Conservation (phyloP, 306 rosid genomes). For the Cucurbita argyrosperma region DNA sequence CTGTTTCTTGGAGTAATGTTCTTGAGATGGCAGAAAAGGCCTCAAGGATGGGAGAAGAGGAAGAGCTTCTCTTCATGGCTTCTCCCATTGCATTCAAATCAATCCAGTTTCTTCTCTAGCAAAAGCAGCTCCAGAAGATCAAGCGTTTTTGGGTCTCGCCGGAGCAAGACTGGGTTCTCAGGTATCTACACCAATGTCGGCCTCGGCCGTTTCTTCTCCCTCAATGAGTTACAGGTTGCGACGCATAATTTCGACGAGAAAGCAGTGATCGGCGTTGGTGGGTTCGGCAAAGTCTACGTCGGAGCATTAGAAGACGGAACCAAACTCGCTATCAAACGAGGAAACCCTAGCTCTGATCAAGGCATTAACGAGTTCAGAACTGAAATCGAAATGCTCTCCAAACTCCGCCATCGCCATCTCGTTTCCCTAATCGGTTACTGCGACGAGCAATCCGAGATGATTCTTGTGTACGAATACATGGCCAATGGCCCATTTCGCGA, state of each 20-base stretch:
- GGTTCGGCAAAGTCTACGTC: conserved; percentile 72
- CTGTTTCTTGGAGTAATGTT: conserved; percentile 17
- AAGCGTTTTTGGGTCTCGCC: conserved; percentile 24
- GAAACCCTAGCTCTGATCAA: conserved; percentile 52
- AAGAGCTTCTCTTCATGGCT: conserved; percentile 53
- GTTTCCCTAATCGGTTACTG: conserved; percentile 71
- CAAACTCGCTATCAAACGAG: conserved; percentile 59
- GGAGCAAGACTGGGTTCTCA: conserved; percentile 33
- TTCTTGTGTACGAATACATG: conserved; percentile 80
- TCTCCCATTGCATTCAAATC: conserved; percentile 28
- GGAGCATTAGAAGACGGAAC: conserved; percentile 59
- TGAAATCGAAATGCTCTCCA: conserved; percentile 66
- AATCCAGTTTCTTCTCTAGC: conserved; percentile 11
- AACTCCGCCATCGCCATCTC: conserved; percentile 76
- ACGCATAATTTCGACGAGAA: conserved; percentile 51
- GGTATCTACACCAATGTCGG: conserved; percentile 18
- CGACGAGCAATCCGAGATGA: conserved; percentile 70
- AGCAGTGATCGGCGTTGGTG: conserved; percentile 67
- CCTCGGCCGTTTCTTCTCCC: conserved; percentile 31
- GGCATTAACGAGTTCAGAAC: conserved; percentile 74
- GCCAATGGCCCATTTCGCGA: conserved; percentile 69
- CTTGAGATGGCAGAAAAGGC: conserved; percentile 39
- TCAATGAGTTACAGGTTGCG: conserved; percentile 33
- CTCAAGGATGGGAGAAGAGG: conserved; percentile 32
- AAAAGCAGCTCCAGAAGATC: conserved; percentile 25